phyloP scores from a whole-genome alignment of 2,329 filamentous ascomycete genomes.

The Nectriaceae sp. region DNA sequence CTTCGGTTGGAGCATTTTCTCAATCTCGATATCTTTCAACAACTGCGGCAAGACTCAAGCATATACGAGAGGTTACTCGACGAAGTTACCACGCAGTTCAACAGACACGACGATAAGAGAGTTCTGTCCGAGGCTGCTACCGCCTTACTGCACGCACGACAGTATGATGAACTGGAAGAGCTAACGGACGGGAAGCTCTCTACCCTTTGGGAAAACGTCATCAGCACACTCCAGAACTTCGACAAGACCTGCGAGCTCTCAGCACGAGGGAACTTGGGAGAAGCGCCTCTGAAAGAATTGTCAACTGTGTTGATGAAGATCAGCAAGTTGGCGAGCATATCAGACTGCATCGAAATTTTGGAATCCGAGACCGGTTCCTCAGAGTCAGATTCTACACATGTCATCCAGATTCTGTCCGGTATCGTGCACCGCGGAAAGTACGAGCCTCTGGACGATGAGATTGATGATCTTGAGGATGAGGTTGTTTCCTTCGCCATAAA shows the following conservation, averaged over 20 bases:
- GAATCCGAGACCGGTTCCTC: conserved; percentile 59
- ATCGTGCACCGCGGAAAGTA: conserved; percentile 75
- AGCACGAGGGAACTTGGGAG: conserved; percentile 67
- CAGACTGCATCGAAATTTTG: conserved; percentile 74
- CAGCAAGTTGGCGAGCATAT: conserved; percentile 76
- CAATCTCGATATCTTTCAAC: conserved; percentile 84
- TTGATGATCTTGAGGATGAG: conserved; percentile 78
- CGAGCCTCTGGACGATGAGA: conserved; percentile 66
- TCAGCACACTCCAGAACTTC: conserved; percentile 72
- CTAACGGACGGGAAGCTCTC: conserved; percentile 78
- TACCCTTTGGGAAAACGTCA: conserved; percentile 81
- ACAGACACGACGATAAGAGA: conserved; percentile 82
- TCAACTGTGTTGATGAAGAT: conserved; percentile 77
- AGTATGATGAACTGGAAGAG: conserved; percentile 87
- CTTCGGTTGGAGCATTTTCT: conserved; percentile 84
- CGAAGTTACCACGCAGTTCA: conserved; percentile 92
- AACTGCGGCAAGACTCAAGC: conserved; percentile 82
- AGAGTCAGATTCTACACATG: conserved; percentile 47
- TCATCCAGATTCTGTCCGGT: conserved; percentile 71
- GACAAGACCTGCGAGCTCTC: conserved; percentile 73
- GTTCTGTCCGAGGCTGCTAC: conserved; percentile 83
- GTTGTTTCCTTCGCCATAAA: conserved; percentile 76
- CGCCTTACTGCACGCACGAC: conserved; percentile 81
- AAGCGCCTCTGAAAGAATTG: conserved; percentile 67
- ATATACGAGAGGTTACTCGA: conserved; percentile 81